Percentiles rank a stretch among this genome's conserved stretches.
Evolutionary conservation across 2,329 filamentous ascomycete species (phyloP).

Genomic region (Aspergillus pseudoviridinutans): DNA sequence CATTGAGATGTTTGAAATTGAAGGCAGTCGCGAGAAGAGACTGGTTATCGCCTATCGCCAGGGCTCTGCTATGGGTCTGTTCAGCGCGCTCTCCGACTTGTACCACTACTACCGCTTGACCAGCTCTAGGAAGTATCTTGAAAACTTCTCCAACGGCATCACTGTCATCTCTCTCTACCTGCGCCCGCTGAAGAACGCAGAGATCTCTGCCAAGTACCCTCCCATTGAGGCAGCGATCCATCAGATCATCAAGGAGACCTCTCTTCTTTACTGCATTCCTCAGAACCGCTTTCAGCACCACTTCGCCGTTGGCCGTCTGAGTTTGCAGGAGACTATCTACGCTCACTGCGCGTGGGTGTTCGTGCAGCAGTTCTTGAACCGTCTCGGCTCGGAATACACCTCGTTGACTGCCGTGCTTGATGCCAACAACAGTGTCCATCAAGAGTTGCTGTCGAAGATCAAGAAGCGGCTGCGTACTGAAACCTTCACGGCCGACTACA

Average conservation of each 20-base stretch:
- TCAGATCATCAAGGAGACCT: slow-evolving; percentile 98
- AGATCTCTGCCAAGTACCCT: slow-evolving; percentile 58
- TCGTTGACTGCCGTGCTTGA: slow-evolving; percentile 80
- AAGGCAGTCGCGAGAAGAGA: slow-evolving; percentile 85
- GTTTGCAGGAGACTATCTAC: slow-evolving; percentile 94
- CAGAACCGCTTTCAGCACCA: slow-evolving; percentile 93
- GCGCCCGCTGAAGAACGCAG: slow-evolving; percentile 62
- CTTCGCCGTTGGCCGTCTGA: slow-evolving; percentile 81
- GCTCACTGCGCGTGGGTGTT: slow-evolving; percentile 98
- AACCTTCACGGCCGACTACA: slow-evolving; percentile 97
- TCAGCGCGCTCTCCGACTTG: slow-evolving; percentile 89
- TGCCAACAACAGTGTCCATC: slow-evolving; percentile 74
- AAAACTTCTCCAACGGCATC: slow-evolving; percentile 98
- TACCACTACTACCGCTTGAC: slow-evolving; percentile 99
- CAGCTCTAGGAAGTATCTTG: slow-evolving; percentile 93
- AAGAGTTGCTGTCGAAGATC: slow-evolving; percentile 83
- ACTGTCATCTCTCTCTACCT: slow-evolving; percentile 96
- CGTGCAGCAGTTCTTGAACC: slow-evolving; percentile 95
- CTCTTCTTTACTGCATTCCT: slow-evolving; percentile 92
- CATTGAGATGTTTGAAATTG: slow-evolving; percentile 96
- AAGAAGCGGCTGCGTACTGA: slow-evolving; percentile 94
- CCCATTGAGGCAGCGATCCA: slow-evolving; percentile 92
- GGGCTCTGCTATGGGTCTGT: slow-evolving; percentile 84
- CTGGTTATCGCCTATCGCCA: slow-evolving; percentile 93
- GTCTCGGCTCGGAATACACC: slow-evolving; percentile 85